These are phyloP conservation scores for Aotearoamyces nothofagi DNA, from an alignment of 2,329 filamentous ascomycete species.

Conservation along the genomic window DNA sequence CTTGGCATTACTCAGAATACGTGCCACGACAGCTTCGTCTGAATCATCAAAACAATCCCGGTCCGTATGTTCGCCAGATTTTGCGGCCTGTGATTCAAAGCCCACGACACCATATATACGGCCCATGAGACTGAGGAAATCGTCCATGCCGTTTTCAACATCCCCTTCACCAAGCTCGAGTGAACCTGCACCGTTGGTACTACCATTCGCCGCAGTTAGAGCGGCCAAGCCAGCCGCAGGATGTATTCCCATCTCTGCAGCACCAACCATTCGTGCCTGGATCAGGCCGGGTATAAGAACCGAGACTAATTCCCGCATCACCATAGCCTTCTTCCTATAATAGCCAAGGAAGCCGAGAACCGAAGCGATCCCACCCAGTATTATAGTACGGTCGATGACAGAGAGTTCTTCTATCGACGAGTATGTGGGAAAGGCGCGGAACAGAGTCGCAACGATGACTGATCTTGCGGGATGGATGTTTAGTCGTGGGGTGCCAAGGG, in stretches of 20 bases:
- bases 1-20: constrained; percentile 43
- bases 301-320: constrained; percentile 72
- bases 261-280: constrained; percentile 80
- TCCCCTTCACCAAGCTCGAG: constrained; percentile 50
- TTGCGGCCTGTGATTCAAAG: constrained; percentile 22
- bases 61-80: constrained; percentile 2
- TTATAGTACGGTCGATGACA: constrained; percentile 59
- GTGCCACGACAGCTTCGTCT: constrained; percentile 34
- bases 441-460: constrained; percentile 48
- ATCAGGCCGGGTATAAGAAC: constrained; percentile 73
- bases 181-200: constrained; percentile 33
- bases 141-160: constrained; percentile 49
- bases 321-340: constrained; percentile 79
- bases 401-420: constrained; percentile 50
- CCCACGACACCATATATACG: constrained; percentile 48
- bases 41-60: constrained; percentile 32
- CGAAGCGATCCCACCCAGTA: constrained; percentile 76
- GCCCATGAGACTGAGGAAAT: constrained; percentile 44
- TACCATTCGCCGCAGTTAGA: constrained; percentile 39
- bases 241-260: constrained; percentile 92
- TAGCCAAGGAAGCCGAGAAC: constrained; percentile 68
- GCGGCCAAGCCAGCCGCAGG: constrained; percentile 76
- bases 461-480: constrained; percentile 39
- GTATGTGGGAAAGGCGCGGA: constrained; percentile 55
- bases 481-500: constrained; percentile 34